Evolutionary conservation across 2,329 filamentous ascomycete species (phyloP).

Genomic region (Elsinoe australis): DNA sequence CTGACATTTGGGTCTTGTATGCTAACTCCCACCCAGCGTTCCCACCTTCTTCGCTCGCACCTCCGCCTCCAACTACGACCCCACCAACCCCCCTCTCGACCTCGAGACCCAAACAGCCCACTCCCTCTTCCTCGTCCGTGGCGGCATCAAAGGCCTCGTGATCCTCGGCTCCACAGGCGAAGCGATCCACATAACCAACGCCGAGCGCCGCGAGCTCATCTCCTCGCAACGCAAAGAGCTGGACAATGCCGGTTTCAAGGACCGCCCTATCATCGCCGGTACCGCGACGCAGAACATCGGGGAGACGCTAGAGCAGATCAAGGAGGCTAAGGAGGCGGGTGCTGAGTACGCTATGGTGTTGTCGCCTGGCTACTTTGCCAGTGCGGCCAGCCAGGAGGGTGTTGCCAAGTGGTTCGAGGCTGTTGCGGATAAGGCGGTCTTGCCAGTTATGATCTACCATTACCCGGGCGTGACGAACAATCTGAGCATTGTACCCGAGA

Average conservation of each 20-base stretch:
- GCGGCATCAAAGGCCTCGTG: constrained; percentile 54
- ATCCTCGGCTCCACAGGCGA: constrained; percentile 59
- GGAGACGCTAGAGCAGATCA: constrained; percentile 52
- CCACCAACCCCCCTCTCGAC: constrained; percentile 48
- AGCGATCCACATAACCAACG: constrained; percentile 52
- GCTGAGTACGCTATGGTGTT: constrained; percentile 57
- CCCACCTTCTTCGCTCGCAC: constrained; percentile 57
- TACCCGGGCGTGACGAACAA: constrained; percentile 62
- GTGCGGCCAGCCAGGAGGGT: constrained; percentile 50
- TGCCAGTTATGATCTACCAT: constrained; percentile 58
- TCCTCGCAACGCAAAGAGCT: constrained; percentile 50
- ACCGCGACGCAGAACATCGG: constrained; percentile 56
- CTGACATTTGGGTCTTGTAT: neutral
- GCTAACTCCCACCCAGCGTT: constrained; percentile 28
- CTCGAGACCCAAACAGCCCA: constrained; percentile 52
- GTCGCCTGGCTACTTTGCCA: constrained; percentile 58
- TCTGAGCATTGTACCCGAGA: constrained; percentile 51
- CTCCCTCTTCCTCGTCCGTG: constrained; percentile 52
- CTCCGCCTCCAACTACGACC: constrained; percentile 36
- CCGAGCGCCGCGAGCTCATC: constrained; percentile 51
- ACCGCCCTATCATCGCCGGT: constrained; percentile 56
- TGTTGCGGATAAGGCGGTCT: constrained; percentile 52
- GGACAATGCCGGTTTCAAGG: constrained; percentile 47
- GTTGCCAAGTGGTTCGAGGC: constrained; percentile 54
- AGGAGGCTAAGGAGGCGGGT: constrained; percentile 49